phyloP scores from a whole-genome alignment of 108 stramenopile species.

The Pseudonitzschia multiseries region DNA sequence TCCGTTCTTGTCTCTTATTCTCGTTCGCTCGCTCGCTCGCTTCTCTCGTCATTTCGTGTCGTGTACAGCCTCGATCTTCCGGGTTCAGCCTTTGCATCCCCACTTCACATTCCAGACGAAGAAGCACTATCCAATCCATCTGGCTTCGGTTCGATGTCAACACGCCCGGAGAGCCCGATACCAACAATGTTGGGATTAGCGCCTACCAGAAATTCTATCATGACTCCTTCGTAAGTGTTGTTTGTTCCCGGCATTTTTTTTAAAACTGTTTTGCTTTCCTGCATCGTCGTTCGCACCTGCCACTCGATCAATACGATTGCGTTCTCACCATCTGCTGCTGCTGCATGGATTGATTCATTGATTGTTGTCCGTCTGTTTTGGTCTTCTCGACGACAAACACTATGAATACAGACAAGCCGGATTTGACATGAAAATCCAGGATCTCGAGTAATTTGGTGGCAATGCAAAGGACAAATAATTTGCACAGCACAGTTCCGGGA shows the following conservation, averaged over 20 bases:
- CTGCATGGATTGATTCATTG: too few species aligned
- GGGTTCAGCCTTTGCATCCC: not conserved
- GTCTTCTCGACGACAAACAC: not conserved
- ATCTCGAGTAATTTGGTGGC: not conserved
- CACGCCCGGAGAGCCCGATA: constrained; percentile 1
- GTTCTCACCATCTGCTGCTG: too few species aligned
- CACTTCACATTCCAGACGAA: constrained; percentile 21
- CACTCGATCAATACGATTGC: not conserved
- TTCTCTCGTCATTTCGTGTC: not conserved
- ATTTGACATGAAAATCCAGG: constrained; percentile 6
- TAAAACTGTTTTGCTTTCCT: not conserved
- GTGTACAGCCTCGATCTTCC: not conserved
- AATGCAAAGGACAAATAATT: too few species aligned
- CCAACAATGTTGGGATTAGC: constrained; percentile 4
- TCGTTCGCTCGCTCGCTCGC: not conserved
- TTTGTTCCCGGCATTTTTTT: not conserved
- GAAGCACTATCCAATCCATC: not conserved
- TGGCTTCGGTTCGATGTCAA: not conserved
- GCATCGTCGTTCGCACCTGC: not conserved
- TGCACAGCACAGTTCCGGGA: too few species aligned
- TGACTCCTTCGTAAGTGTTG: not conserved
- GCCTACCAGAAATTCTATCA: not conserved
- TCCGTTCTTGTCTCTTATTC: not conserved
- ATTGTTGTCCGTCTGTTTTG: not conserved
- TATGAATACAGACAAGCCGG: not conserved